Percentiles rank a stretch among this genome's conserved stretches.
Evolutionary conservation across 192 early-diverging fungal genomes (phyloP).

Genomic region (Backusella sp.): DNA sequence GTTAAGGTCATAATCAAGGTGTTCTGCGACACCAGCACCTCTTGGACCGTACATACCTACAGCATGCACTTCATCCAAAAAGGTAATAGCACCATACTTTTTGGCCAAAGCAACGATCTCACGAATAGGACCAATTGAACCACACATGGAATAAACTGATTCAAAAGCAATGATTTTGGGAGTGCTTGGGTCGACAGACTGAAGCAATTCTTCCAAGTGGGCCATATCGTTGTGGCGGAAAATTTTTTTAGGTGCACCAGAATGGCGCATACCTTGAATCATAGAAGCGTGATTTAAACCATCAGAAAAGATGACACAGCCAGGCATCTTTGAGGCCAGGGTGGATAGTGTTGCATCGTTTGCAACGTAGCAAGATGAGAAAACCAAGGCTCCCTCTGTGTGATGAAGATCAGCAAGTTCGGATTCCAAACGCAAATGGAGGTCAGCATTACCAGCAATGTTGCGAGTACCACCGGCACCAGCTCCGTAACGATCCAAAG

Average conservation of each 20-base stretch:
- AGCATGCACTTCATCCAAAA: constrained; percentile 97
- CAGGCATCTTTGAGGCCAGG: constrained; percentile 82
- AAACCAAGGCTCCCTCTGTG: constrained; percentile 88
- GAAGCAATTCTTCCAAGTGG: constrained; percentile 84
- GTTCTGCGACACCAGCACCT: constrained; percentile 93
- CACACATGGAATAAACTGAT: constrained; percentile 97
- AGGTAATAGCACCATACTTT: constrained; percentile 96
- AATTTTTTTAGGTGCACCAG: constrained; percentile 80
- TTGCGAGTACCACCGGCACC: constrained; percentile 99
- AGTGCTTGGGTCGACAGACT: constrained; percentile 73
- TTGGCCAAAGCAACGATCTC: constrained; percentile 86
- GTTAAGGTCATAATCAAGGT: constrained; percentile 82
- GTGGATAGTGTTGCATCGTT: constrained; percentile 96
- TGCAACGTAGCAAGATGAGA: constrained; percentile 97
- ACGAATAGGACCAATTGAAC: constrained; percentile 89
- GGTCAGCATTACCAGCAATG: constrained; percentile 97
- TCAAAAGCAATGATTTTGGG: constrained; percentile 98
- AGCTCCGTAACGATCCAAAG: constrained; percentile 94
- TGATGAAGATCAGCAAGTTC: constrained; percentile 93
- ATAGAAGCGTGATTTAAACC: constrained; percentile 96
- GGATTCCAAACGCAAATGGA: constrained; percentile 88
- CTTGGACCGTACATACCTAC: constrained; percentile 98
- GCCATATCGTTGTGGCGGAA: constrained; percentile 93
- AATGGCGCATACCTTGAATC: constrained; percentile 97
- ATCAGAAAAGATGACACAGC: constrained; percentile 94